Evolutionary conservation across 768 basidiomycete species (phyloP).

Genomic region (Leccinum subgranulosum): DNA sequence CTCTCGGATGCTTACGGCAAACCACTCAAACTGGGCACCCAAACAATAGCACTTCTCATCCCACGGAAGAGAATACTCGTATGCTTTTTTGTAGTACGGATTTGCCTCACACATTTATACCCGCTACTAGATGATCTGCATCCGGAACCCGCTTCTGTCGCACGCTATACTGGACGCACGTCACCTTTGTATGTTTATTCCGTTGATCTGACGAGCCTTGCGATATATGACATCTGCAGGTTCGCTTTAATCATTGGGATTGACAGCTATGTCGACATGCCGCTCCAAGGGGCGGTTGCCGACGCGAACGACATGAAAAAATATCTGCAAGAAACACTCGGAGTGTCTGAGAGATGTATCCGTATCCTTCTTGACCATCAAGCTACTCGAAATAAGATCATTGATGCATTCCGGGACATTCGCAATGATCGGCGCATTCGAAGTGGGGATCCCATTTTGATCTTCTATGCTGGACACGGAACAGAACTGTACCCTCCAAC

Average conservation of each 20-base stretch:
- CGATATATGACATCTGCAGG: not conserved
- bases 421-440: conserved; percentile 20
- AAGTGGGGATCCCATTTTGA: conserved; percentile 35
- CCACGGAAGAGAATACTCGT: not conserved
- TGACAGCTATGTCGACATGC: conserved; percentile 30
- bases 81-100: not conserved
- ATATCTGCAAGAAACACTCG: conserved; percentile 30
- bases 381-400: conserved; percentile 37
- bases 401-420: conserved; percentile 26
- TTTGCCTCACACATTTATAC: not conserved
- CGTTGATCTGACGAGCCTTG: not conserved
- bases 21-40: not conserved
- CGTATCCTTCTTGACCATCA: conserved; percentile 33
- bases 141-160: not conserved
- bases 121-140: not conserved
- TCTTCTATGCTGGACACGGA: conserved; percentile 48
- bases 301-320: conserved; percentile 39
- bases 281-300: conserved; percentile 35
- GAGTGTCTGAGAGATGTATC: conserved; percentile 35
- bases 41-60: not conserved
- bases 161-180: not conserved
- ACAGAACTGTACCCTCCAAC: conserved; percentile 30
- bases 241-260: conserved; percentile 46
- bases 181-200: not conserved
- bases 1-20: not conserved